These are phyloP conservation scores for Mesembryanthemum crystallinum DNA, from an alignment of 148 eudicot species.

Conservation along the genomic window DNA sequence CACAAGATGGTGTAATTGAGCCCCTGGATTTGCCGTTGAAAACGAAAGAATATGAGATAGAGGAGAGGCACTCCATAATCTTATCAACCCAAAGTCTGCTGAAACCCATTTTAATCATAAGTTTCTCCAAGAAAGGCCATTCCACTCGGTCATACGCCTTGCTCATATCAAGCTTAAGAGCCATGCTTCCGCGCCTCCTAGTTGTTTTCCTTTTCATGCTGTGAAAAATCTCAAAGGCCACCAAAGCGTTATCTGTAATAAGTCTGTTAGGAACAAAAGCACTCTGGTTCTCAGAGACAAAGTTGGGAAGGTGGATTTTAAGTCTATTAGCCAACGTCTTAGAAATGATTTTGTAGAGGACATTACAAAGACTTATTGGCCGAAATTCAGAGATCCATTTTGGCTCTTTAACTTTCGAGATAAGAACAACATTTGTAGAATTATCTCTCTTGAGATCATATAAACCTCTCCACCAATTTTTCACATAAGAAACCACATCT, in stretches of 20 bases:
- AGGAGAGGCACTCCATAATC: not conserved
- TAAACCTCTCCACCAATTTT: too few species aligned
- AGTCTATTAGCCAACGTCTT: too few species aligned
- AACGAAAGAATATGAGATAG: not conserved
- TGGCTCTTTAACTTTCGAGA: too few species aligned
- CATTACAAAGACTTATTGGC: too few species aligned
- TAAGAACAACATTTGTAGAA: too few species aligned
- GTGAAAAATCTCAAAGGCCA: not conserved
- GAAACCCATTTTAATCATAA: not conserved
- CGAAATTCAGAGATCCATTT: too few species aligned
- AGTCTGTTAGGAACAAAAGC: not conserved
- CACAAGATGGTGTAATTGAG: too few species aligned
- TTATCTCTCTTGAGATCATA: too few species aligned
- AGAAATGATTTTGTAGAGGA: too few species aligned
- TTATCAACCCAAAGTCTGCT: not conserved
- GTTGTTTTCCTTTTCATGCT: not conserved
- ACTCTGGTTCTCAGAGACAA: not conserved
- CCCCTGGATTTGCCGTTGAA: not conserved
- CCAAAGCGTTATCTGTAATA: not conserved
- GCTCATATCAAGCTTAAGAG: not conserved
- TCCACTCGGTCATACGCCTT: not conserved
- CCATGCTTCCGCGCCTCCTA: not conserved
- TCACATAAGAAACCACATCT: too few species aligned
- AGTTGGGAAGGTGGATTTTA: too few species aligned
- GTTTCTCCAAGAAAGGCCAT: not conserved